Percentiles rank a stretch among this genome's conserved stretches.
Conservation (phyloP, 2,329 filamentous ascomycete species). For the Zasmidium citrigriseum region DNA sequence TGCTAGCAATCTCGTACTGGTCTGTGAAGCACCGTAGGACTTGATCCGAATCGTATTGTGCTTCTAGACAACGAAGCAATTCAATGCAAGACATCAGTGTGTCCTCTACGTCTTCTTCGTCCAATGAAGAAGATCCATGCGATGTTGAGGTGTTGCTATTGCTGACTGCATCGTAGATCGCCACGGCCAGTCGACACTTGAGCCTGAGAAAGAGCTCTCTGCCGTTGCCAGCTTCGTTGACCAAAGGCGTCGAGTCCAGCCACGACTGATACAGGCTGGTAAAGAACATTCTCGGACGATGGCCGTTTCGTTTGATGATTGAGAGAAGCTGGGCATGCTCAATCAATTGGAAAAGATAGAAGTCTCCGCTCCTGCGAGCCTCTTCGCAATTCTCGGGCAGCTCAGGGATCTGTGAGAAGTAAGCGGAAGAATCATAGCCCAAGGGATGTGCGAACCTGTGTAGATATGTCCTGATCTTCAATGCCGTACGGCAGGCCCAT, state of each 20-base stretch:
- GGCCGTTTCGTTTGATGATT: too few relatives aligned
- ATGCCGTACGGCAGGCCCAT: background rate
- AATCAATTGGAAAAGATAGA: too few relatives aligned
- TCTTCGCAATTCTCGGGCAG: too few relatives aligned
- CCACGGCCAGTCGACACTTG: background rate
- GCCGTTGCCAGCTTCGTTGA: background rate
- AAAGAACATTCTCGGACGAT: constrained; percentile 1
- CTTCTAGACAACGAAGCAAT: constrained; percentile 1
- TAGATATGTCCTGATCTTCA: background rate
- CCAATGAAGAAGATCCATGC: too few relatives aligned
- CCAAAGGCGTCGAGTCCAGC: background rate
- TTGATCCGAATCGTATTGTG: background rate
- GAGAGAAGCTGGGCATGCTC: too few relatives aligned
- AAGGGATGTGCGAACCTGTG: too few relatives aligned
- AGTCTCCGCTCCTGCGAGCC: too few relatives aligned
- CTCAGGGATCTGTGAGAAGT: too few relatives aligned
- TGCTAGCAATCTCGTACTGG: constrained; percentile 1
- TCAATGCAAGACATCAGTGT: background rate
- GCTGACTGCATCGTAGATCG: background rate
- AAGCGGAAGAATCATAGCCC: too few relatives aligned
- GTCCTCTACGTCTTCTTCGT: background rate
- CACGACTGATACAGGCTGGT: constrained; percentile 1
- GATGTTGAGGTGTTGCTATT: background rate
- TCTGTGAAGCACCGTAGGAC: background rate
- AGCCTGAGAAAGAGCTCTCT: background rate